Evolutionary conservation across 441 rosid species (phyloP).

Genomic region (Omphalea diandra): DNA sequence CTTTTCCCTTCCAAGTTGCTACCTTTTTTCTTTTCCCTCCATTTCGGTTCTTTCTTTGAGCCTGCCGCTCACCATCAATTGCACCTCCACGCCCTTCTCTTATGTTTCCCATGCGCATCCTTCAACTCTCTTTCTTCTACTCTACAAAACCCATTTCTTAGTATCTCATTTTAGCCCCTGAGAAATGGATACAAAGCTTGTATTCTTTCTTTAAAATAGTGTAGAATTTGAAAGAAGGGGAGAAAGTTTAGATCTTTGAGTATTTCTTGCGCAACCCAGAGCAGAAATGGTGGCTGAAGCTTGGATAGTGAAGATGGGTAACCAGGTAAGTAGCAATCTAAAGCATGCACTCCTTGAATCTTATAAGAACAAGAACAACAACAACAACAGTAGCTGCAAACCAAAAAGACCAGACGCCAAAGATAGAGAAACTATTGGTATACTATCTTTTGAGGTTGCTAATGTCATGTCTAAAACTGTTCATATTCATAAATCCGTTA

Average conservation of each 20-base stretch:
- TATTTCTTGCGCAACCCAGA: not conserved
- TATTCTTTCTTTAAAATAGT: not conserved
- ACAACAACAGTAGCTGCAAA: no score
- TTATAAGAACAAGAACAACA: slow-evolving; percentile 27
- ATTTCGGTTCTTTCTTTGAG: not conserved
- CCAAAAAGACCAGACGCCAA: slow-evolving; percentile 31
- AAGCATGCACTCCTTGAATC: slow-evolving; percentile 80
- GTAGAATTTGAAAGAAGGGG: not conserved
- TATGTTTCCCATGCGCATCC: slow-evolving; percentile 22
- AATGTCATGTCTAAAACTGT: slow-evolving; percentile 80
- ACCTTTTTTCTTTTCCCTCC: slow-evolving; percentile 2
- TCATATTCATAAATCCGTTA: slow-evolving; percentile 76
- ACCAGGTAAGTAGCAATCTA: slow-evolving; percentile 88
- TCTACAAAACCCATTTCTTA: slow-evolving; percentile 12
- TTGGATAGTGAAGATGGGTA: slow-evolving; percentile 93
- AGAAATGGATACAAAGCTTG: slow-evolving; percentile 1
- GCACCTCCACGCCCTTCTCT: slow-evolving; percentile 9
- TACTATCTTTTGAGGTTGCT: slow-evolving; percentile 93
- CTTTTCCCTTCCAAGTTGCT: not conserved
- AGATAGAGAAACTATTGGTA: slow-evolving; percentile 46
- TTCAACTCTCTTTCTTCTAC: not conserved
- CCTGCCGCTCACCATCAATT: slow-evolving; percentile 7
- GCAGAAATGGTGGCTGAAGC: slow-evolving; percentile 85
- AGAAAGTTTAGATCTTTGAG: slow-evolving; percentile 6
- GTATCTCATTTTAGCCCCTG: not conserved